A percentile compares a stretch with the other conserved stretches of the same genome.
Conservation (phyloP, 148 eudicot species). For the Linanthus parryae region DNA sequence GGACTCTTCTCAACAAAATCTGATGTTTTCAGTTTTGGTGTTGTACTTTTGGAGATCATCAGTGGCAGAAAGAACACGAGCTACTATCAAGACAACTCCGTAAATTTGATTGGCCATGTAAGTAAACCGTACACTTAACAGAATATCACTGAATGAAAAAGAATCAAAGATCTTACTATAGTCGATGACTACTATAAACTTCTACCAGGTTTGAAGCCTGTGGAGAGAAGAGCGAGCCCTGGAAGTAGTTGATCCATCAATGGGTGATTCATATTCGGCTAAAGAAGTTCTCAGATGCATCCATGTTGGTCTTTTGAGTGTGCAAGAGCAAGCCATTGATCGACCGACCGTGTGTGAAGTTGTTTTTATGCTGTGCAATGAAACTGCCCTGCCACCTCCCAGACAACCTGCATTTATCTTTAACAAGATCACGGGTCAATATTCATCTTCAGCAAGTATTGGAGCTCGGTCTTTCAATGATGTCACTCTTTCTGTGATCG, state of each 20-base stretch:
- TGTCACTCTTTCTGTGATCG: constrained; percentile 17
- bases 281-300: constrained; percentile 17
- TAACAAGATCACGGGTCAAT: constrained; percentile 11
- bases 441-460: not conserved
- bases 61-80: no score
- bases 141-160: no score
- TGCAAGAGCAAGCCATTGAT: constrained; percentile 27
- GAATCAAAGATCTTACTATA: no score
- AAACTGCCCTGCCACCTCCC: constrained; percentile 18
- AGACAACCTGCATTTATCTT: constrained; percentile 28
- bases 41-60: no score
- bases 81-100: no score
- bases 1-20: no score
- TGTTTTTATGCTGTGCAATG: constrained; percentile 25
- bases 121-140: no score
- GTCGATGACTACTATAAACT: no score
- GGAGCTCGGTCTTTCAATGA: constrained; percentile 11
- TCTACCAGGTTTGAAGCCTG: constrained; percentile 29
- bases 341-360: constrained; percentile 31
- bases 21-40: no score
- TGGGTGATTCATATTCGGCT: constrained; percentile 3
- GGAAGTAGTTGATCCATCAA: constrained; percentile 23
- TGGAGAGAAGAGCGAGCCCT: constrained; percentile 19
- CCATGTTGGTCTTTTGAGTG: constrained; percentile 33
- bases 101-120: no score